Conservation (phyloP, 1,284 basidiomycete species). For the Termitomyces sp. region DNA sequence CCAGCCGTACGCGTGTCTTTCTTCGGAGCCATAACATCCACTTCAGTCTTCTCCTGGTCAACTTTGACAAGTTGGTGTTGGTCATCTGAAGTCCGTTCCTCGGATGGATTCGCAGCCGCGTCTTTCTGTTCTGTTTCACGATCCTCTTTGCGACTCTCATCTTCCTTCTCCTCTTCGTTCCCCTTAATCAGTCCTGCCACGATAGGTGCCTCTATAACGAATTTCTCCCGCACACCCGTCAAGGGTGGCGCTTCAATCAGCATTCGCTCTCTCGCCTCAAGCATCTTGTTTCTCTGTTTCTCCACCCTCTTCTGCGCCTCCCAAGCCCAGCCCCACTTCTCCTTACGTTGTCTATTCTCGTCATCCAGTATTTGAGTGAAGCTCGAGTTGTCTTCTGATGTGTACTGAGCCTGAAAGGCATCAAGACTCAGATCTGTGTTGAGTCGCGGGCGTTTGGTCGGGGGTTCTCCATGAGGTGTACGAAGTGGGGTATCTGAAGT, state of each 20-base stretch:
- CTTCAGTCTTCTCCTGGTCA: slow-evolving; percentile 21
- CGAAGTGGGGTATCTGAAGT: slow-evolving; percentile 65
- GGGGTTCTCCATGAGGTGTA: slow-evolving; percentile 35
- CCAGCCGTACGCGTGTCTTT: slow-evolving; percentile 66
- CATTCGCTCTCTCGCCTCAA: slow-evolving; percentile 61
- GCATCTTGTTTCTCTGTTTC: slow-evolving; percentile 52
- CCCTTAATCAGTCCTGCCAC: slow-evolving; percentile 52
- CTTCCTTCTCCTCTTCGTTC: slow-evolving; percentile 21
- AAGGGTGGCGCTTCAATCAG: slow-evolving; percentile 60
- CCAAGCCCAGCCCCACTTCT: slow-evolving; percentile 87
- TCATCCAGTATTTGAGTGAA: slow-evolving; percentile 87
- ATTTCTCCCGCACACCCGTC: slow-evolving; percentile 61
- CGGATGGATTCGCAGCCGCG: slow-evolving; percentile 21
- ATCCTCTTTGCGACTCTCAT: slow-evolving; percentile 14
- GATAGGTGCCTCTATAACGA: slow-evolving; percentile 55
- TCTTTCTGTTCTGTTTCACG: slow-evolving; percentile 25
- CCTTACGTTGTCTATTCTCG: slow-evolving; percentile 77
- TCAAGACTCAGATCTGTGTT: slow-evolving; percentile 68
- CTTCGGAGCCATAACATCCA: slow-evolving; percentile 71
- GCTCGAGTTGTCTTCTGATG: slow-evolving; percentile 93
- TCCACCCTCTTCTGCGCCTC: slow-evolving; percentile 81
- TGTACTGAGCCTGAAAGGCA: slow-evolving; percentile 84
- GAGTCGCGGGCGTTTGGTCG: slow-evolving; percentile 51
- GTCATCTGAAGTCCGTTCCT: slow-evolving; percentile 24
- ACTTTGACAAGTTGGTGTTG: slow-evolving; percentile 2